Evolutionary conservation across 1,139 yeast genomes (phyloP).

Genomic region (Yamadazyma pseudoaaseri): DNA sequence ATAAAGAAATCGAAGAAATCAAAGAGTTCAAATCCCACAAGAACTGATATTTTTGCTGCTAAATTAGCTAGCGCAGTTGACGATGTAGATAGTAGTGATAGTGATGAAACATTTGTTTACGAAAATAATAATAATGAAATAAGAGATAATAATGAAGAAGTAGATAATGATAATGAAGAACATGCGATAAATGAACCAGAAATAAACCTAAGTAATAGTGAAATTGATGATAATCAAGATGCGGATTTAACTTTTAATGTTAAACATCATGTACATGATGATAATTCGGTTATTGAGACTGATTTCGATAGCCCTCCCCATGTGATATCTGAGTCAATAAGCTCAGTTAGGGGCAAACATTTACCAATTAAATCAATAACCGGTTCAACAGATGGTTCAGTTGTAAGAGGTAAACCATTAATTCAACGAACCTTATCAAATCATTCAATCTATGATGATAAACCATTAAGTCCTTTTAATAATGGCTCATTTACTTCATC

Average conservation of each 20-base stretch:
- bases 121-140: conserved; percentile 44
- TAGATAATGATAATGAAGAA: neutral
- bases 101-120: conserved; percentile 92
- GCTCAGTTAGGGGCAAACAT: neutral
- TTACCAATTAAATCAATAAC: neutral
- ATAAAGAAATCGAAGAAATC: conserved; percentile 10
- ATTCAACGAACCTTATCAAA: conserved; percentile 14
- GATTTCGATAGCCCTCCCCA: conserved; percentile 3
- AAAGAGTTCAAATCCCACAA: conserved; percentile 45
- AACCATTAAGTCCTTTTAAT: conserved; percentile 11
- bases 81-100: conserved; percentile 80
- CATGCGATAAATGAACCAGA: neutral
- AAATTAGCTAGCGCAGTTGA: conserved; percentile 91
- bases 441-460: conserved; percentile 7
- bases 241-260: conserved; percentile 2
- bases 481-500: conserved; percentile 8
- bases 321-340: neutral
- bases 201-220: neutral
- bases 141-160: conserved; percentile 2
- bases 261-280: neutral
- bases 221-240: neutral
- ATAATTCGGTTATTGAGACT: conserved; percentile 1
- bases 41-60: conserved; percentile 94
- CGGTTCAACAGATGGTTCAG: neutral
- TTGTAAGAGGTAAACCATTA: conserved; percentile 8